Evolutionary conservation across 108 stramenopile genomes (phyloP), one percentile per base, ranked within the genome.

Genomic region (Cyclotella cryptica): DNA sequence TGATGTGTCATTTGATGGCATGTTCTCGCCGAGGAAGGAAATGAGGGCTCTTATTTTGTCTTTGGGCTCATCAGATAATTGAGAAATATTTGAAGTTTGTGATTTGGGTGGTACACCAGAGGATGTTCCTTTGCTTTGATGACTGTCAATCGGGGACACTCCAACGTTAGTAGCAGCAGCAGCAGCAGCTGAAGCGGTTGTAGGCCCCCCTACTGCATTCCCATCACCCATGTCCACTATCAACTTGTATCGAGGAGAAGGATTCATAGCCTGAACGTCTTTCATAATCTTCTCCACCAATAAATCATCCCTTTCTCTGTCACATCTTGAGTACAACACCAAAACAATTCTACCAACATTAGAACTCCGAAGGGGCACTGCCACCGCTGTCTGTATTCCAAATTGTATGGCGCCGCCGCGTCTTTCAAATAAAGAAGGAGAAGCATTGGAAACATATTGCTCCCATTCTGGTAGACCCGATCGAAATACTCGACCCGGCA

Each of bases 161-260:
- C 13, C 26, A 58, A 26, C 30, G 14, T n/a, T n/a, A n/a, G n/a
- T n/a, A n/a, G 35, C 35, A 19, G 61, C 5, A 39, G 61, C 10
- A n/a, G 61, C 35, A 17, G 14, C 39, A 35, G 10, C 13, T 18
- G n/a, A 17, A 17, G 10, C 12, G 14, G 61, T 40, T 1, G 17
- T 42, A 17, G 61, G 18, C 3, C 3, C 19, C 49, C 19, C 19
- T 51, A 19, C 35, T 62, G 28, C 61, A 22, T 29, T 54, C 11
- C 44, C 22, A 42, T 45, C 11, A 13, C 87, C 88, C 66, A 92
- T 54, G 57, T 94, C 93, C 43, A 94, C 90, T 21, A 92, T 89
- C 19, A 94, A 85, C 78, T 92, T 94, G 90, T 89, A 94, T 55
- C 90, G 89, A 0, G 93, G 93, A 61, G 88, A 84, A 11, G 93